Base-by-base conservation (phyloP, 305 asterid genomes). In the Plantago lanceolata region DNA sequence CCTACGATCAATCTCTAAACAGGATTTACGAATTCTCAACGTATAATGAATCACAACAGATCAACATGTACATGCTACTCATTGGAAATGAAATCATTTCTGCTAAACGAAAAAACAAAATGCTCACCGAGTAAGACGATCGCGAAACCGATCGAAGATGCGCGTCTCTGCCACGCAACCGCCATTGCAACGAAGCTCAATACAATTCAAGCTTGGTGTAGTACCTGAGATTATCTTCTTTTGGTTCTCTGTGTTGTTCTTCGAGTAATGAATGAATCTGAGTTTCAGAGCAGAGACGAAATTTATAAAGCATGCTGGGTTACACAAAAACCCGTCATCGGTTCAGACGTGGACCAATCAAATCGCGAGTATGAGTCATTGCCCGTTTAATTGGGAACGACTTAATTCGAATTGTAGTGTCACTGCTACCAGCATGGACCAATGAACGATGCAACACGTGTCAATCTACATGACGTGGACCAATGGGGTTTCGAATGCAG, bases 91-190 rank as follows among this genome's bases (percentile, higher is more conserved):
- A 26, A 54, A 54, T 16, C 40, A 55, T 26, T 5, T 33, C 9
- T 33, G 11, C 40, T 7, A 7, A 15, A 4, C 17, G 2, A 18
- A 6, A 5, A 18, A 20, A 45, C 19, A 14, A 48, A 24, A 65
- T 16, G 56, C 84, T 76, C 33, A 85, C 94, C 90, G 54, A 81
- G 54, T 16, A 81, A 59, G 2, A 85, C 70, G 71, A 83, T 74
- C 57, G 69, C 82, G 57, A 77, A 65, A 54, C 76, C 70, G 61
- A 69, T 45, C 48, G 68, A 63, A 35, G 85, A 77, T 11, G 76
- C 73, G 75, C 79, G 68, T 43, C 68, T 60, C 58, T 59, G 72
- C 78, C 71, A 73, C 70, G 85, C 85, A 67, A 51, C 71, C 52
- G 82, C 85, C 89, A 85, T 72, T 8, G 66, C 68, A 21, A 55